Evolutionary conservation across 805 yeast species (phyloP), one percentile per base, ranked within the genome.

Genomic region (Candida awuae): DNA sequence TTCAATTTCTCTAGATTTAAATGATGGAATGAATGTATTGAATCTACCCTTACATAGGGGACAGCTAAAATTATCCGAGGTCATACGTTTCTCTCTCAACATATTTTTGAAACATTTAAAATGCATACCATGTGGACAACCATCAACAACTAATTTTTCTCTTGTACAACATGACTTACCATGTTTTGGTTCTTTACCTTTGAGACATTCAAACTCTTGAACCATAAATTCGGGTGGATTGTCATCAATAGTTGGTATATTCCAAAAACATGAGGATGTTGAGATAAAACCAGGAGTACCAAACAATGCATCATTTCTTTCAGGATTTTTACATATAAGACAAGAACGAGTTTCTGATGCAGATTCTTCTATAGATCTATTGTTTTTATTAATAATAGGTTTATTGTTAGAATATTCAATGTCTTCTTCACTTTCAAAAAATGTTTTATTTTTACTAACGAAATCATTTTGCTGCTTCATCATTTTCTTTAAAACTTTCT

Each of bases 401-500:
- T 10, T 29, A 23, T 15, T n/a, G 3, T 26, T 28, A 20, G 6
- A 18, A 23, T 23, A 29, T 40, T 51, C n/a, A 33, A n/a, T n/a
- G n/a, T n/a, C n/a, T n/a, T 31, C 27, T 20, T 38, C 16, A 29
- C 32, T 32, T 34, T 36, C 43, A 25, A 59, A 50, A 32, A 40
- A 50, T 3, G 35, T 56, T 33, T 60, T 52, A 43, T 72, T 70
- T 18, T 66, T 58, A 23, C 52, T 59, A 45, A 69, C 54, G 38
- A 74, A 75, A 31, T 59, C 55, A 18, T 59, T 54, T 39, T 75
- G 63, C 47, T 73, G 77, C 41, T 68, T 77, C 17, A 74, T 72
- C 66, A 83, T 75, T 50, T 73, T 79, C 20, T 68, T 70, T 67
- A 80, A 53, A 8, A 82, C 67, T 48, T 71, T 79, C 31, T 71